Conservation (phyloP, 139 green algal species). For the Spirogloea muscicola region DNA sequence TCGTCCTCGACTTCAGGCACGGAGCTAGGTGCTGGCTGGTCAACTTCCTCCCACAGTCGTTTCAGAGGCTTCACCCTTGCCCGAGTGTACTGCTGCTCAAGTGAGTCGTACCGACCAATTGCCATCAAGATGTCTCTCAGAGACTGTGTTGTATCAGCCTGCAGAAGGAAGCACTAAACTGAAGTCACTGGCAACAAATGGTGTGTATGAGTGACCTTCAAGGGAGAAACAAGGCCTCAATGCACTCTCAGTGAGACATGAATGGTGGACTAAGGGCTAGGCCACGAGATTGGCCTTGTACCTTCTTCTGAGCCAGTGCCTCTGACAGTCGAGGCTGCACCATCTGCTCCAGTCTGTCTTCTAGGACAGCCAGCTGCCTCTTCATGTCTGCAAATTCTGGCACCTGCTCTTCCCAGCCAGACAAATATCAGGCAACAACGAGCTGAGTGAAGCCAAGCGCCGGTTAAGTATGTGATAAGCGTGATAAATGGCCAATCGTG, state of each 20-base stretch:
- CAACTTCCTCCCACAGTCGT: slow-evolving; percentile 25
- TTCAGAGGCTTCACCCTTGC: slow-evolving; percentile 1
- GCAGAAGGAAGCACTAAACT: neutral
- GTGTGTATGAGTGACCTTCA: no score
- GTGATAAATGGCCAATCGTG: no score
- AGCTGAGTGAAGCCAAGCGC: no score
- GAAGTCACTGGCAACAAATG: no score
- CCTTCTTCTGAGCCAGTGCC: slow-evolving; percentile 57
- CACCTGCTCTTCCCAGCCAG: no score
- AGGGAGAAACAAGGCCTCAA: no score
- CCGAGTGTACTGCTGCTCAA: slow-evolving; percentile 34
- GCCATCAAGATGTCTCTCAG: slow-evolving; percentile 26
- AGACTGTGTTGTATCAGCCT: slow-evolving; percentile 19
- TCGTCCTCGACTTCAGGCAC: neutral
- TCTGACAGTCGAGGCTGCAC: slow-evolving; percentile 68
- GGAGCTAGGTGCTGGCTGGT: no score
- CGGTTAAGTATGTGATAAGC: no score
- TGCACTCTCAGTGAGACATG: no score
- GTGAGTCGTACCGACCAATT: slow-evolving; percentile 10
- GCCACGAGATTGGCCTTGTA: no score
- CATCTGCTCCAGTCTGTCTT: slow-evolving; percentile 71
- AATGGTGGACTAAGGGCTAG: no score
- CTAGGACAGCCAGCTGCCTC: slow-evolving; percentile 59
- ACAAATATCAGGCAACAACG: no score
- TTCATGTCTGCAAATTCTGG: slow-evolving; percentile 67